These are phyloP conservation scores for Solanum tarijense DNA, from an alignment of 257 asterid species.

Conservation along the genomic window DNA sequence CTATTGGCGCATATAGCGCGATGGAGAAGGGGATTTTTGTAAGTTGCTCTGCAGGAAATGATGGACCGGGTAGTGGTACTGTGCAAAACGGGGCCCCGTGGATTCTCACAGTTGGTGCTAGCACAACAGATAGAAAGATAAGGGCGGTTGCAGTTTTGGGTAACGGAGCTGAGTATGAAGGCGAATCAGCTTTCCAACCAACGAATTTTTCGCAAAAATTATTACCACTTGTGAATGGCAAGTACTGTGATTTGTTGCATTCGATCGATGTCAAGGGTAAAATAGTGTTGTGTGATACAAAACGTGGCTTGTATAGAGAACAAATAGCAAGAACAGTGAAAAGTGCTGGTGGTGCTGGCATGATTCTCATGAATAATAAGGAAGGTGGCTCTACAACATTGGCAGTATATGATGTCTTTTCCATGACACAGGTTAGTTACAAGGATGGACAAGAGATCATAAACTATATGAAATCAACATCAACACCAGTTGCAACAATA, in stretches of 20 bases:
- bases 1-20: neutral
- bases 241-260: neutral
- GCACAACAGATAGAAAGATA: neutral
- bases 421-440: neutral
- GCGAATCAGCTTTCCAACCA: neutral
- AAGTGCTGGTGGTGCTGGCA: neutral
- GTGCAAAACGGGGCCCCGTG: neutral
- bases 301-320: neutral
- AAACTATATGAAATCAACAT: neutral
- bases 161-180: neutral
- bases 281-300: neutral
- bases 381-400: neutral
- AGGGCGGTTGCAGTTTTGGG: neutral
- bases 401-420: neutral
- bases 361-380: neutral
- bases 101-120: constrained; percentile 6
- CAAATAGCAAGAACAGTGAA: neutral
- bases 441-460: neutral
- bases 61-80: neutral
- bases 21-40: neutral
- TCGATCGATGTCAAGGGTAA: neutral
- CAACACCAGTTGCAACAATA: neutral
- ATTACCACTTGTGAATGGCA: neutral
- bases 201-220: neutral
- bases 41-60: neutral